Conservation (phyloP, 179 eudicot genomes). For the Nepenthes alata region DNA sequence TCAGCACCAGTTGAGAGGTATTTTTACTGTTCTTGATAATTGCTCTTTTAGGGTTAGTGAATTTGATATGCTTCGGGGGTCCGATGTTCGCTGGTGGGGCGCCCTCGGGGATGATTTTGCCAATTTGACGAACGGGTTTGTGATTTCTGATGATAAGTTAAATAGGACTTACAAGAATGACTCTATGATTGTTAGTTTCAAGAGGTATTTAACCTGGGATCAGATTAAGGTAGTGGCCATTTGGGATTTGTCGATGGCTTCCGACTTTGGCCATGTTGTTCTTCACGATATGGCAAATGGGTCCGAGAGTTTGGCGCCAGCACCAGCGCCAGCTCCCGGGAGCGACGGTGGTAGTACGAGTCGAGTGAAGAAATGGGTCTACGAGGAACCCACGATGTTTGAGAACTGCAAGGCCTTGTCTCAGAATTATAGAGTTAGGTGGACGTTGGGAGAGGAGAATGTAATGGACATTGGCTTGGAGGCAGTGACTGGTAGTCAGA, state of each 20-base stretch:
- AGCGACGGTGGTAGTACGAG: slow-evolving; percentile 6
- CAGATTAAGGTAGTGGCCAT: slow-evolving; percentile 44
- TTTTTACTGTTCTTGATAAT: slow-evolving; percentile 43
- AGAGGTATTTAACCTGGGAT: slow-evolving; percentile 69
- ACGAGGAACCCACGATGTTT: slow-evolving; percentile 69
- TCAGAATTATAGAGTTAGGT: slow-evolving; percentile 51
- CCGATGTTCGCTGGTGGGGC: slow-evolving; percentile 90
- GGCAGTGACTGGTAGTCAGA: slow-evolving; percentile 52
- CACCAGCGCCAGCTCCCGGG: slow-evolving; percentile 23
- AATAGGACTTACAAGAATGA: slow-evolving; percentile 61
- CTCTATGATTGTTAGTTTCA: slow-evolving; percentile 45
- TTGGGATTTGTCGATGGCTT: slow-evolving; percentile 67
- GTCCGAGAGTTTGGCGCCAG: slow-evolving; percentile 18
- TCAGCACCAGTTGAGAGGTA: slow-evolving; percentile 86
- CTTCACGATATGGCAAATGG: slow-evolving; percentile 19
- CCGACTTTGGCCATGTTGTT: slow-evolving; percentile 75
- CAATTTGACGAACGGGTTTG: slow-evolving; percentile 70
- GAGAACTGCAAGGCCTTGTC: slow-evolving; percentile 64
- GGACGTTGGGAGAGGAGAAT: slow-evolving; percentile 54
- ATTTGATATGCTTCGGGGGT: slow-evolving; percentile 80
- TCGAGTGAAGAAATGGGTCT: slow-evolving; percentile 13
- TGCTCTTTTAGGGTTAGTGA: slow-evolving; percentile 73
- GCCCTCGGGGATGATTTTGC: slow-evolving; percentile 45
- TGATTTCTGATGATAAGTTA: slow-evolving; percentile 48
- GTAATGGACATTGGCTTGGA: slow-evolving; percentile 74